A percentile compares a stretch with the other conserved stretches of the same genome.
phyloP scores from a whole-genome alignment of 2,329 filamentous ascomycete genomes.

The Diaporthe vaccinii region DNA sequence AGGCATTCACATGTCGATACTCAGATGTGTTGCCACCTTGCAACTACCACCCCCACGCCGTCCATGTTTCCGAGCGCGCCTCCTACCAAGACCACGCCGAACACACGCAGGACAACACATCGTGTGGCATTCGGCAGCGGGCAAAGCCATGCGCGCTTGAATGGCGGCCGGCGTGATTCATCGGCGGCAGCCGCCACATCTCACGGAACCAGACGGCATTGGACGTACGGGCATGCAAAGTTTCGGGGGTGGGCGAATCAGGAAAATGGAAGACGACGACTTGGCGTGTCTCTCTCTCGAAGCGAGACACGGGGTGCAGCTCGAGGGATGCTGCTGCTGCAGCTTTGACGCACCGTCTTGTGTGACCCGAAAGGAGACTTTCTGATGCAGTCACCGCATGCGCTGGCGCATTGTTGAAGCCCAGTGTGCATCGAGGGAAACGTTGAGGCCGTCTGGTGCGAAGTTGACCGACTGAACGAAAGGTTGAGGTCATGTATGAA shows the following conservation, averaged over 20 bases:
- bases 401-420: background rate
- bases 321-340: conserved; percentile 24
- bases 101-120: conserved; percentile 6
- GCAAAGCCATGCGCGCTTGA: background rate
- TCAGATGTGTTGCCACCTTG: background rate
- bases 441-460: background rate
- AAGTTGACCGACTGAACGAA: background rate
- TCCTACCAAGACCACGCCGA: background rate
- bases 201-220: background rate
- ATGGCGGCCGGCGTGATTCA: background rate
- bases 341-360: background rate
- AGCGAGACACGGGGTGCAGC: conserved; percentile 14
- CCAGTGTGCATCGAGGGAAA: background rate
- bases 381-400: background rate
- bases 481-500: conserved; percentile 14
- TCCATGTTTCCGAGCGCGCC: background rate
- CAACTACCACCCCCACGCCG: background rate
- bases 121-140: background rate
- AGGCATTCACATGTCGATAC: background rate
- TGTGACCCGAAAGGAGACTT: background rate
- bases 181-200: conserved; percentile 7
- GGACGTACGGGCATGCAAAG: conserved; percentile 18
- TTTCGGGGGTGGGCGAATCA: conserved; percentile 4
- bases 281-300: background rate
- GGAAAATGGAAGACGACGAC: background rate